phyloP scores from a whole-genome alignment of 129 eudicot genomes.

The Flaveria robusta region DNA sequence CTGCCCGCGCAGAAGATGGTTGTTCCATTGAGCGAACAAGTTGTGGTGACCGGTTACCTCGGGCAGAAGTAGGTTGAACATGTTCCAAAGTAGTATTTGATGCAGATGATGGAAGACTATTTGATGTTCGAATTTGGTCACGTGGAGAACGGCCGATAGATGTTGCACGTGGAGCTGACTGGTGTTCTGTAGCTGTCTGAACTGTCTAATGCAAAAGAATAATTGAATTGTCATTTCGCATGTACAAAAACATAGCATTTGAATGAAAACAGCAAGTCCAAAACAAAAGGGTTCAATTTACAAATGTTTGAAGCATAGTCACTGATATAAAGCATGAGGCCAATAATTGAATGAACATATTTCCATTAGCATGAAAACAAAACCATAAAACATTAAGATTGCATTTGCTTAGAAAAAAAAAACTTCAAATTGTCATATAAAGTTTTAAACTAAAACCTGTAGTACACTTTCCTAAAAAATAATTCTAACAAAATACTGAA shows the following conservation, averaged over 20 bases:
- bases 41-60: slow-evolving; percentile 39
- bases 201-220: slow-evolving; percentile 53
- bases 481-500: too few species aligned
- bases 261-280: background rate
- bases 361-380: background rate
- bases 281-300: background rate
- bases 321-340: background rate
- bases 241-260: background rate
- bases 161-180: slow-evolving; percentile 40
- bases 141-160: slow-evolving; percentile 21
- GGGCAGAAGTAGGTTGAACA: slow-evolving; percentile 57
- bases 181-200: slow-evolving; percentile 52
- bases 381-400: background rate
- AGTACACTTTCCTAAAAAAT: too few species aligned
- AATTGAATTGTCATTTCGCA: slow-evolving; percentile 26
- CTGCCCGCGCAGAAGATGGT: slow-evolving; percentile 60
- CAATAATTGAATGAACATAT: background rate
- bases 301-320: background rate
- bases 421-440: background rate
- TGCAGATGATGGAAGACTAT: slow-evolving; percentile 43
- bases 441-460: background rate
- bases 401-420: slow-evolving; percentile 15
- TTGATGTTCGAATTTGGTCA: slow-evolving; percentile 37
- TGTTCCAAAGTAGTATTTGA: slow-evolving; percentile 39
- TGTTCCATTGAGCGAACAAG: slow-evolving; percentile 45